These are phyloP conservation scores for Francoa sonchifolia DNA, from an alignment of 441 rosid genomes.

Conservation along the genomic window DNA sequence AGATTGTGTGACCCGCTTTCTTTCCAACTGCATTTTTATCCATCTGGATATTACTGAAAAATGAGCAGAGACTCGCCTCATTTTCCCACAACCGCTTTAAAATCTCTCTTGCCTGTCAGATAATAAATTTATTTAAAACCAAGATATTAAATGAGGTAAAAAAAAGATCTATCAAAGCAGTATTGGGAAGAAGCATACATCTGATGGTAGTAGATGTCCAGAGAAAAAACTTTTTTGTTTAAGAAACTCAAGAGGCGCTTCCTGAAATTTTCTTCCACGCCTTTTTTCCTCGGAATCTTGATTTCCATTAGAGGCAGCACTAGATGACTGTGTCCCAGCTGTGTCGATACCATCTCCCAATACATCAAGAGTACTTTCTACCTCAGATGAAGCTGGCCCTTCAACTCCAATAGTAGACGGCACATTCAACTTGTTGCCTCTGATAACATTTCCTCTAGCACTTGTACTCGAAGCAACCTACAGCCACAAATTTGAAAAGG, in stretches of 20 bases:
- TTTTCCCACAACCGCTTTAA: constrained; percentile 68
- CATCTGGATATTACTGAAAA: constrained; percentile 56
- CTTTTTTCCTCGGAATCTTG: constrained; percentile 20
- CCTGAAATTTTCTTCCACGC: constrained; percentile 15
- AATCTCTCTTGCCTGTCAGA: constrained; percentile 48
- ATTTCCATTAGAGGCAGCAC: constrained; percentile 16
- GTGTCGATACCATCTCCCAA: constrained; percentile 17
- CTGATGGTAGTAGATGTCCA: constrained; percentile 57
- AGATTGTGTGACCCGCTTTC: constrained; percentile 46
- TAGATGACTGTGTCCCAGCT: constrained; percentile 13
- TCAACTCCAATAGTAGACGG: constrained; percentile 23
- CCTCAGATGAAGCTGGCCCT: constrained; percentile 17
- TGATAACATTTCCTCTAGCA: constrained; percentile 43
- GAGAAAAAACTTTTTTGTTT: constrained; percentile 25
- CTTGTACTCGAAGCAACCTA: constrained; percentile 35
- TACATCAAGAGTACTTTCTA: constrained; percentile 23
- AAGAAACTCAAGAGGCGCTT: constrained; percentile 19
- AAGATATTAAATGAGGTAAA: constrained; percentile 2
- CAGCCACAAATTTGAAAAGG: constrained; percentile 14
- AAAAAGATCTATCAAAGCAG: constrained; percentile 3
- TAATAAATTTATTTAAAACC: constrained; percentile 2
- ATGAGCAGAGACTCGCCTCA: constrained; percentile 67
- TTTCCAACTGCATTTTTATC: constrained; percentile 20
- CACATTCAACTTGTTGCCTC: constrained; percentile 26
- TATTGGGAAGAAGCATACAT: constrained; percentile 34